phyloP scores from a whole-genome alignment of 306 rosid genomes.

The Hippophae tibetana region DNA sequence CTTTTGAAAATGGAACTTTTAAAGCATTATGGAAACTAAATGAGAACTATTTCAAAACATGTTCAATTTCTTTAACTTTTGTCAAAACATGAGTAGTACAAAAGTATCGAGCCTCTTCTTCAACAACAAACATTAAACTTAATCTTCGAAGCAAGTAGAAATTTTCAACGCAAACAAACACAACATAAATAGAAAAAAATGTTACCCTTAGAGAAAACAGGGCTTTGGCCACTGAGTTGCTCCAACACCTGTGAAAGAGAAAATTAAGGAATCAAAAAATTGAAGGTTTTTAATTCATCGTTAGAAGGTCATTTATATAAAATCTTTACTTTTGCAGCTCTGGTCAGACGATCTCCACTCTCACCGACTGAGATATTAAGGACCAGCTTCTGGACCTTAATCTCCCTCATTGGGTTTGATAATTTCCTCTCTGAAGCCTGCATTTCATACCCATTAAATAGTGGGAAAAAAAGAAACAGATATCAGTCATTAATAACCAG shows the following conservation, averaged over 20 bases:
- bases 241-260: conserved; percentile 45
- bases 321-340: conserved; percentile 55
- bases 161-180: neutral
- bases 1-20: too few species aligned
- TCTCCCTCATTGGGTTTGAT: conserved; percentile 72
- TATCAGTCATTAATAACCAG: too few species aligned
- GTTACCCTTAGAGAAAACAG: conserved; percentile 55
- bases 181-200: neutral
- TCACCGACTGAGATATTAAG: conserved; percentile 80
- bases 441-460: conserved; percentile 1
- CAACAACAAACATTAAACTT: neutral
- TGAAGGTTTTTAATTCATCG: neutral
- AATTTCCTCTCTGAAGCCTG: conserved; percentile 75
- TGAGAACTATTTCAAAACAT: too few species aligned
- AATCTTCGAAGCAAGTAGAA: neutral
- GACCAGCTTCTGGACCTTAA: conserved; percentile 69
- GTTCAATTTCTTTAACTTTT: too few species aligned
- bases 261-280: neutral
- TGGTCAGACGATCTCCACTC: conserved; percentile 75
- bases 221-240: conserved; percentile 69
- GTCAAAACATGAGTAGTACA: too few species aligned
- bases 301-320: neutral
- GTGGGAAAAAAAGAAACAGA: too few species aligned
- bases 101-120: neutral
- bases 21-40: too few species aligned